Conservation (phyloP, 148 eudicot species). For the Rhododendron ferrugineum region DNA sequence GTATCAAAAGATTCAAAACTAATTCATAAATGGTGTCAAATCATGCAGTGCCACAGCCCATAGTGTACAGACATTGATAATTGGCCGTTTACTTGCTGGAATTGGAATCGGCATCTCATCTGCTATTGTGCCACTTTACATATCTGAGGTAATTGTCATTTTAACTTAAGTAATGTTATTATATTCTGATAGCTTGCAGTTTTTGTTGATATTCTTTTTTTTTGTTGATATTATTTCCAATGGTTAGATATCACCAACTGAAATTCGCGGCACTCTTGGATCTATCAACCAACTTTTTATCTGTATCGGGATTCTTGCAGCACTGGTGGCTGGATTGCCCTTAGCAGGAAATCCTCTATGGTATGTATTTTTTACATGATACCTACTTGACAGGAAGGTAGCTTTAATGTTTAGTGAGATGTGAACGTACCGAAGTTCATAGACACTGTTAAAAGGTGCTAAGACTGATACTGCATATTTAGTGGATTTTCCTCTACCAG, state of each 20-base stretch:
- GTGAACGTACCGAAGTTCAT: background rate
- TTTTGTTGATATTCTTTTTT: constrained; percentile 6
- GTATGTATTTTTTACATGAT: constrained; percentile 29
- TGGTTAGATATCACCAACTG: constrained; percentile 92
- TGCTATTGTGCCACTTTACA: constrained; percentile 92
- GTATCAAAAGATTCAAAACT: background rate
- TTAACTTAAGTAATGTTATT: background rate
- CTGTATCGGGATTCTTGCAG: constrained; percentile 91
- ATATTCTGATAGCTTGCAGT: background rate
- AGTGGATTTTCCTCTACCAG: background rate
- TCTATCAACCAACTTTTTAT: constrained; percentile 94
- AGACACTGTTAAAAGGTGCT: constrained; percentile 2
- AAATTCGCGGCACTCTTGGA: constrained; percentile 96
- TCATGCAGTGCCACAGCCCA: constrained; percentile 70
- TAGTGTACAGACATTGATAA: constrained; percentile 71
- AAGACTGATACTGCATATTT: background rate
- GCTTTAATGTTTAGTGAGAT: constrained; percentile 3
- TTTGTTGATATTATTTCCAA: constrained; percentile 16
- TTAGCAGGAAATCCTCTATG: constrained; percentile 85
- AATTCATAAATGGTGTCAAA: constrained; percentile 16
- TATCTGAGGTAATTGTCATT: constrained; percentile 63
- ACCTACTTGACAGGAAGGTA: background rate
- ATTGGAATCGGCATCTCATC: constrained; percentile 97
- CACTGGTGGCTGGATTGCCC: constrained; percentile 92
- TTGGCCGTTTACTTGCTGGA: constrained; percentile 90